phyloP scores from a whole-genome alignment of 805 yeast species.

The Starmerella vaccinii region DNA sequence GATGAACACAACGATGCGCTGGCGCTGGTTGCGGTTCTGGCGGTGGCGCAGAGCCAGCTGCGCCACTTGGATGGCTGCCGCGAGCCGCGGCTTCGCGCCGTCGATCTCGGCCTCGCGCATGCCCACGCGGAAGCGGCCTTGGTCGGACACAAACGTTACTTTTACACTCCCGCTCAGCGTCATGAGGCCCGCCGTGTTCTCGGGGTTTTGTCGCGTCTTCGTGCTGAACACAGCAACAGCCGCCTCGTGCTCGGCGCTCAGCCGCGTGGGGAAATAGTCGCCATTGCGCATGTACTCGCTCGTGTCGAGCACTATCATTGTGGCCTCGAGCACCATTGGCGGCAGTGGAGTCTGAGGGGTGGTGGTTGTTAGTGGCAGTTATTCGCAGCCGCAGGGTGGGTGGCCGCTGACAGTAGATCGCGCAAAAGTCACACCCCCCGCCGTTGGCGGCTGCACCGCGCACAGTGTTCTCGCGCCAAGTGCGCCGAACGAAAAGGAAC shows the following conservation, averaged over 20 bases:
- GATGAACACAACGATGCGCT: constrained; percentile 79
- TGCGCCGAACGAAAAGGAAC: no score
- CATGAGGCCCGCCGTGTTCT: constrained; percentile 83
- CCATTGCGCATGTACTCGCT: constrained; percentile 95
- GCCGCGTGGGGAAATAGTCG: constrained; percentile 78
- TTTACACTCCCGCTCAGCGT: constrained; percentile 87
- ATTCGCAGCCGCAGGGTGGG: neutral
- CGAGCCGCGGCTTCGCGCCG: constrained; percentile 44
- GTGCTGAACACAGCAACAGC: constrained; percentile 77
- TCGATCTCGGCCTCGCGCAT: constrained; percentile 60
- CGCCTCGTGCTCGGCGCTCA: constrained; percentile 85
- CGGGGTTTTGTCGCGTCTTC: constrained; percentile 83
- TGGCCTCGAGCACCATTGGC: constrained; percentile 87
- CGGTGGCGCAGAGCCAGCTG: constrained; percentile 90
- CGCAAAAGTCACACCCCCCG: neutral
- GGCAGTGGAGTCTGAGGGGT: neutral
- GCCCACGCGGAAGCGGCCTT: constrained; percentile 75
- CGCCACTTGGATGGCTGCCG: constrained; percentile 87
- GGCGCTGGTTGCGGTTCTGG: constrained; percentile 84
- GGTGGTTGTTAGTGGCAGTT: neutral
- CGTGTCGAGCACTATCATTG: constrained; percentile 90
- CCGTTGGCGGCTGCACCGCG: no score
- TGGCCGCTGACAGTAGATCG: constrained; percentile 1
- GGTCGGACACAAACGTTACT: constrained; percentile 76
- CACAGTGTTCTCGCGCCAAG: no score